These are phyloP conservation scores for Trichosporon sp. DNA, from an alignment of 1,284 basidiomycete genomes.

Conservation along the genomic window DNA sequence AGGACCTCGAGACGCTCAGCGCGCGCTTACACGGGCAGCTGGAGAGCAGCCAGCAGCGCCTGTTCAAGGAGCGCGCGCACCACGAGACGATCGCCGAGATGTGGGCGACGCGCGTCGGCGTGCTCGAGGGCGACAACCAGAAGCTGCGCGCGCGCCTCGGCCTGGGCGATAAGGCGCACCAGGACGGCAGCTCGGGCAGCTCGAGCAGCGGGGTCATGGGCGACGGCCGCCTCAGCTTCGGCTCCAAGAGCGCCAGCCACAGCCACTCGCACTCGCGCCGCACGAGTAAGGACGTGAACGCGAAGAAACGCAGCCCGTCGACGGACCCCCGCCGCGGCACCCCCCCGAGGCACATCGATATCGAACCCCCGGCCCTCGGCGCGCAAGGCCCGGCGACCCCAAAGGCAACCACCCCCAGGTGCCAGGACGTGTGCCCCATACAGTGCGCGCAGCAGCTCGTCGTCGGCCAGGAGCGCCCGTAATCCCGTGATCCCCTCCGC, in stretches of 20 bases:
- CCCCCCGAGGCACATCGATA: background rate
- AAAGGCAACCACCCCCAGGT: background rate
- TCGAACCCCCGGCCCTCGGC: background rate
- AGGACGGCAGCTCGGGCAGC: background rate
- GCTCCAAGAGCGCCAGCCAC: background rate
- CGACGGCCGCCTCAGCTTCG: background rate
- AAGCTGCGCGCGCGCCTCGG: background rate
- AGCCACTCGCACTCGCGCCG: background rate
- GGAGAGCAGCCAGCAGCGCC: constrained; percentile 2
- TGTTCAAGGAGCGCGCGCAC: constrained; percentile 1
- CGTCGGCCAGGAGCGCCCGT: background rate
- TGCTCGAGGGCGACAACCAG: background rate
- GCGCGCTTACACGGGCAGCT: constrained; percentile 1
- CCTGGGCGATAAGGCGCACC: background rate
- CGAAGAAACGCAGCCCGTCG: background rate
- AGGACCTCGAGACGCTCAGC: background rate
- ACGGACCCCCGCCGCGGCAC: background rate
- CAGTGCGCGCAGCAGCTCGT: background rate
- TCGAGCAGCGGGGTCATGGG: background rate
- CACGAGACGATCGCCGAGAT: constrained; percentile 4
- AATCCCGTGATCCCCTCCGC: background rate
- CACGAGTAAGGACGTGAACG: background rate
- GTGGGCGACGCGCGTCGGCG: constrained; percentile 2
- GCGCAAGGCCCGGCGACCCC: background rate
- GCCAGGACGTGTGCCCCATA: background rate